Percentiles rank a stretch among this genome's conserved stretches.
These are phyloP conservation scores for Citrus maxima DNA, from an alignment of 345 rosid species.

Conservation along the genomic window DNA sequence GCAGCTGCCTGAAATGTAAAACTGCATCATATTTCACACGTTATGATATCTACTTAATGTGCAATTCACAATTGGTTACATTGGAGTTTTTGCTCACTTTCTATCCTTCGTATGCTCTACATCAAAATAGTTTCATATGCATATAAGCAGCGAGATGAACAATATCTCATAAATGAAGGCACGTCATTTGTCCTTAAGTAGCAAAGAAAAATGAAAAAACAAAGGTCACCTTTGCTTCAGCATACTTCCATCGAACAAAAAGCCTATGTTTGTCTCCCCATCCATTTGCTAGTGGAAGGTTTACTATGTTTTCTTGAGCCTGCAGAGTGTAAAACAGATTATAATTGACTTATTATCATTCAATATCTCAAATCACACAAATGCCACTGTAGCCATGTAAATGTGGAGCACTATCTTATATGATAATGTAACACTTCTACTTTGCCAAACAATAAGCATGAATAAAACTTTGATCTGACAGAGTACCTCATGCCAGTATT, in stretches of 20 bases:
- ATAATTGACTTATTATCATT: neutral
- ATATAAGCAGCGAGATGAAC: neutral
- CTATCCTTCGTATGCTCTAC: neutral
- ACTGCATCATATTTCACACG: neutral
- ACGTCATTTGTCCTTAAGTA: neutral
- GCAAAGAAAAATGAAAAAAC: neutral
- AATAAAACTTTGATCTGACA: neutral
- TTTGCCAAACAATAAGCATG: neutral
- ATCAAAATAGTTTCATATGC: neutral
- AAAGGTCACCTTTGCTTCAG: conserved; percentile 53
- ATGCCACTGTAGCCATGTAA: neutral
- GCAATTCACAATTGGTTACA: neutral
- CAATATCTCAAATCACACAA: neutral
- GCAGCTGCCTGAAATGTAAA: conserved; percentile 54
- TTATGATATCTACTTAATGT: neutral
- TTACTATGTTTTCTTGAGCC: conserved; percentile 57
- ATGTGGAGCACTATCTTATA: neutral
- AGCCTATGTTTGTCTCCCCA: conserved; percentile 70
- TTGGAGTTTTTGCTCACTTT: neutral
- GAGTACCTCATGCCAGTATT: conserved; percentile 94
- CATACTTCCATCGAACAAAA: conserved; percentile 55
- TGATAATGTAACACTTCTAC: neutral
- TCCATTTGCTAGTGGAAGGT: conserved; percentile 52
- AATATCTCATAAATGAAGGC: neutral
- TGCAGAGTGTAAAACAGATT: conserved; percentile 17